Percentiles rank a stretch among this genome's conserved stretches.
phyloP scores from a whole-genome alignment of 257 asterid genomes.

The Cordia subcordata region DNA sequence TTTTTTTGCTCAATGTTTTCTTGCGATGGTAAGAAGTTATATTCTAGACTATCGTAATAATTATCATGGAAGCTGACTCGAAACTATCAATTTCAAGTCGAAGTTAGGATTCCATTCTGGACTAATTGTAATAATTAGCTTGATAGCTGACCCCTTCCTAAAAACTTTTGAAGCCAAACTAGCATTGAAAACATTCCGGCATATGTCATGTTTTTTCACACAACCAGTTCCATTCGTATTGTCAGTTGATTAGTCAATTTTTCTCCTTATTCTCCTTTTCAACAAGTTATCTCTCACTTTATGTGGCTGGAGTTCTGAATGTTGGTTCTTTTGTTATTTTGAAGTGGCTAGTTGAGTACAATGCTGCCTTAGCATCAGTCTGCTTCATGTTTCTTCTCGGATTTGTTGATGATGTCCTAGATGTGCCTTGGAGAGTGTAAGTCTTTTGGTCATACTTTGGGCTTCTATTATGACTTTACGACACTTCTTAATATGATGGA shows the following conservation, averaged over 20 bases:
- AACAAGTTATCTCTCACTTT: constrained; percentile 3
- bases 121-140: too few relatives aligned
- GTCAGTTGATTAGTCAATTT: not conserved
- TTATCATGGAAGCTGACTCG: too few relatives aligned
- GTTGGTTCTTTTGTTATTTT: constrained; percentile 8
- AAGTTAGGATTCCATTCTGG: too few relatives aligned
- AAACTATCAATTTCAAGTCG: too few relatives aligned
- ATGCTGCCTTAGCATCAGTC: constrained; percentile 91
- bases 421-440: constrained; percentile 99
- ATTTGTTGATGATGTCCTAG: constrained; percentile 96
- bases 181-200: too few relatives aligned
- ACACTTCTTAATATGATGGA: not conserved
- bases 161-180: too few relatives aligned
- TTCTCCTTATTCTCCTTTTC: not conserved
- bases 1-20: too few relatives aligned
- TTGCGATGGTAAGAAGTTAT: too few relatives aligned
- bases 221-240: not conserved
- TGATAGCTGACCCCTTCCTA: too few relatives aligned
- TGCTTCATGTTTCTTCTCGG: constrained; percentile 97
- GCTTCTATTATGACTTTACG: not conserved
- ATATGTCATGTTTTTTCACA: not conserved
- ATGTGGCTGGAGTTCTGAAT: constrained; percentile 7
- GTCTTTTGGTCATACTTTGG: constrained; percentile 21
- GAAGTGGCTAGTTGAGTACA: constrained; percentile 98
- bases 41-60: too few relatives aligned